These are phyloP conservation scores for Selenicereus undatus DNA, from an alignment of 148 eudicot genomes.

Conservation along the genomic window DNA sequence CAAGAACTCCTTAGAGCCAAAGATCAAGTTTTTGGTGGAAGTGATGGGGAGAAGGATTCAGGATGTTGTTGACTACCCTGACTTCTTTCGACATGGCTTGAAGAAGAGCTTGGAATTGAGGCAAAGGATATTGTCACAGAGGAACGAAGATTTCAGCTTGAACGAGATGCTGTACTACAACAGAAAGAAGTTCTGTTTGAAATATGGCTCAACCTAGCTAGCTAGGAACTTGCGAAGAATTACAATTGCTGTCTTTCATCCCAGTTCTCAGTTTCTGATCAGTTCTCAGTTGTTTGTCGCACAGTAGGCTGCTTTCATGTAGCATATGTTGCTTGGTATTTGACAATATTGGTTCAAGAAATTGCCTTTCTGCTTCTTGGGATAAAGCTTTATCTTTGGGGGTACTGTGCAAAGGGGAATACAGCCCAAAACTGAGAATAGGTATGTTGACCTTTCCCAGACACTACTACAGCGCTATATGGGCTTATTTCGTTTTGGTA, in stretches of 20 bases:
- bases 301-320: slow-evolving; percentile 22
- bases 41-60: slow-evolving; percentile 76
- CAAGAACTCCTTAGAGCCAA: slow-evolving; percentile 83
- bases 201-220: slow-evolving; percentile 54
- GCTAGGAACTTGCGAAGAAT: slow-evolving; percentile 33
- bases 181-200: slow-evolving; percentile 70
- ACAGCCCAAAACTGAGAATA: too few relatives aligned
- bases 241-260: slow-evolving; percentile 5
- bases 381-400: too few relatives aligned
- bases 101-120: slow-evolving; percentile 75
- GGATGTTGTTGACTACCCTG: slow-evolving; percentile 78
- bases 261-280: neutral
- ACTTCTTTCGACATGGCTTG: slow-evolving; percentile 77
- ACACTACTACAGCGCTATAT: too few relatives aligned
- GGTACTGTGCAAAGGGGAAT: too few relatives aligned
- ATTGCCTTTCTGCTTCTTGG: neutral
- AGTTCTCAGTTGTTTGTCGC: slow-evolving; percentile 8
- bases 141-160: slow-evolving; percentile 62
- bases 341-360: neutral
- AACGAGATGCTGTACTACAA: slow-evolving; percentile 90
- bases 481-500: too few relatives aligned
- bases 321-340: neutral
- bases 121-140: slow-evolving; percentile 65
- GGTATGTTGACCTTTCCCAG: too few relatives aligned
- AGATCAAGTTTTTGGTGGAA: slow-evolving; percentile 74